Evolutionary conservation across 768 basidiomycete species (phyloP).

Genomic region (Candolleomyces eurysporus): DNA sequence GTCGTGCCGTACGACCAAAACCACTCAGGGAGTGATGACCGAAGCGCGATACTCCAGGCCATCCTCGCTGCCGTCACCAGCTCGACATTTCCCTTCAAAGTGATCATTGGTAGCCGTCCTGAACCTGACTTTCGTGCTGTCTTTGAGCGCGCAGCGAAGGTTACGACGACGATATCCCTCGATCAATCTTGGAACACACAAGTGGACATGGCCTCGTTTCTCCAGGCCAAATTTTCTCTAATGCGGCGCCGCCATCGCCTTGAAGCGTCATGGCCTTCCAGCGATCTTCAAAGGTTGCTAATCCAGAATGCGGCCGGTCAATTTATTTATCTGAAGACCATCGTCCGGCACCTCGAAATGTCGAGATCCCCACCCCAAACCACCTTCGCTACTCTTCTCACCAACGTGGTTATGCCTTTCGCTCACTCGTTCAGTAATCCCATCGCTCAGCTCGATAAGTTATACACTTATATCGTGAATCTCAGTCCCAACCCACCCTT

Average conservation of each 20-base stretch:
- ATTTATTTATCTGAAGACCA: conserved; percentile 14
- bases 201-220: not conserved
- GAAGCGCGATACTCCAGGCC: too few relatives aligned
- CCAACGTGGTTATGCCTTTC: too few relatives aligned
- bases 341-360: conserved; percentile 10
- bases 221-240: not conserved
- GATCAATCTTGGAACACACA: not conserved
- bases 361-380: too few relatives aligned
- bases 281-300: not conserved
- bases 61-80: not conserved
- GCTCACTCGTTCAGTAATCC: too few relatives aligned
- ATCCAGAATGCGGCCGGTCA: conserved; percentile 12
- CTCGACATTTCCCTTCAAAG: not conserved
- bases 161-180: not conserved
- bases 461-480: too few relatives aligned
- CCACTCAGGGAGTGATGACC: too few relatives aligned
- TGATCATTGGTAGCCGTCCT: conserved; percentile 7
- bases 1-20: too few relatives aligned
- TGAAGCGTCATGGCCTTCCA: not conserved
- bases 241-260: conserved; percentile 4
- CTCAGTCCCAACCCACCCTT: too few relatives aligned
- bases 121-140: not conserved
- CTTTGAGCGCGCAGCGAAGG: not conserved
- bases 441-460: too few relatives aligned
- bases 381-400: too few relatives aligned